Percentiles rank a stretch among this genome's conserved stretches.
Conservation (phyloP, 169 alveolate species). For the Hepatocystis sp. region DNA sequence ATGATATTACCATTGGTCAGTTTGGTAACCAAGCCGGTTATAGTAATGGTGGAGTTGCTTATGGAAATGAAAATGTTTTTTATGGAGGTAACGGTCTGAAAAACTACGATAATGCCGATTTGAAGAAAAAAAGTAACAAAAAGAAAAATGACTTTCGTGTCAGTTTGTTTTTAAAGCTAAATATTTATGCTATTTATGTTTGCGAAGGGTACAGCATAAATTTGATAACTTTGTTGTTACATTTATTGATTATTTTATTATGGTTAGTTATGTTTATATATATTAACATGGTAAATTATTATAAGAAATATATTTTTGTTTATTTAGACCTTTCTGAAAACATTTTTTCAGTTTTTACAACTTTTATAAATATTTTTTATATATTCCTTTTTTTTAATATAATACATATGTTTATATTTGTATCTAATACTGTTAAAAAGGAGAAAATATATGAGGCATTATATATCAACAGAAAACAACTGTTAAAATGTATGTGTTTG, state of each 20-base stretch:
- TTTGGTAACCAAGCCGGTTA: too few species aligned
- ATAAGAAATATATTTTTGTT: neutral
- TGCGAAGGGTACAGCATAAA: conserved; percentile 38
- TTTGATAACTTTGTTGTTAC: conserved; percentile 20
- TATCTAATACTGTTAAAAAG: conserved; percentile 36
- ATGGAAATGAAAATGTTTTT: too few species aligned
- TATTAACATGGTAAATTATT: conserved; percentile 33
- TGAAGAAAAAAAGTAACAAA: neutral
- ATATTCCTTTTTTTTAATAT: conserved; percentile 30
- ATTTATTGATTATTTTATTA: conserved; percentile 6
- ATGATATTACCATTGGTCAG: too few species aligned
- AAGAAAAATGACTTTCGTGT: neutral
- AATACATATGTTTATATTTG: conserved; percentile 34
- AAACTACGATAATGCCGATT: neutral
- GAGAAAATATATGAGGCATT: conserved; percentile 61
- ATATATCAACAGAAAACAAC: conserved; percentile 35
- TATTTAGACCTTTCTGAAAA: conserved; percentile 30
- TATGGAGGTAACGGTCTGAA: too few species aligned
- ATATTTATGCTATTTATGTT: conserved; percentile 31
- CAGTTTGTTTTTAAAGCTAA: conserved; percentile 12
- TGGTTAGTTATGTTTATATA: conserved; percentile 52
- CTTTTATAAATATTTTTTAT: conserved; percentile 39
- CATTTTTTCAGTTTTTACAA: conserved; percentile 14
- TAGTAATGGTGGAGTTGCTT: too few species aligned
- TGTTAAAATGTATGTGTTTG: conserved; percentile 16